These are phyloP conservation scores for Termitomyces heimii DNA, from an alignment of 768 basidiomycete genomes.

Conservation along the genomic window DNA sequence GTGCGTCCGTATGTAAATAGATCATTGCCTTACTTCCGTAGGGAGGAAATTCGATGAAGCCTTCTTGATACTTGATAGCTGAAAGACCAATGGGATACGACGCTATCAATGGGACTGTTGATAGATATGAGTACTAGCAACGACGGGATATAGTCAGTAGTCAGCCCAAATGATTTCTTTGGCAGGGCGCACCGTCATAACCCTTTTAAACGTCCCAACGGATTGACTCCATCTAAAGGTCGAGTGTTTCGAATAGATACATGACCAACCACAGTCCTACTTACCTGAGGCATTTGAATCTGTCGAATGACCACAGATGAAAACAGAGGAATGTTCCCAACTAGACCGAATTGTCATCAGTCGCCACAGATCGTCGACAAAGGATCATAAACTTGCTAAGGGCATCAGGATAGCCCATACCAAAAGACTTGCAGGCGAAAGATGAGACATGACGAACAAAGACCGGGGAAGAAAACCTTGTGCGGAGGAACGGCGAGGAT, in stretches of 20 bases:
- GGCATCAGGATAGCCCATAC: conserved; percentile 54
- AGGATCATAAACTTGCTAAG: conserved; percentile 33
- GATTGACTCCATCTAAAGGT: conserved; percentile 57
- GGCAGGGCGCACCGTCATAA: conserved; percentile 27
- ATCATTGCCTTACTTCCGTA: conserved; percentile 38
- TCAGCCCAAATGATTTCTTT: not conserved
- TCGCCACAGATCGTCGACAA: not conserved
- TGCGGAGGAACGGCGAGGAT: conserved; percentile 3
- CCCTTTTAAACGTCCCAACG: conserved; percentile 72
- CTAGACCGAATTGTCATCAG: conserved; percentile 23
- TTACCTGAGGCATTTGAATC: conserved; percentile 67
- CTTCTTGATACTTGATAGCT: conserved; percentile 69
- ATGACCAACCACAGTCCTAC: conserved; percentile 10
- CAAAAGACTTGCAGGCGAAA: conserved; percentile 48
- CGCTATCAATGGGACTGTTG: conserved; percentile 54
- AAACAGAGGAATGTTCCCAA: conserved; percentile 57
- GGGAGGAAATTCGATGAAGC: conserved; percentile 41
- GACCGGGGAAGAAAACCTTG: conserved; percentile 4
- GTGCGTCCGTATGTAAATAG: not conserved
- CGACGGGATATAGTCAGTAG: not conserved
- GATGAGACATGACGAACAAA: not conserved
- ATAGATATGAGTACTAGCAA: conserved; percentile 66
- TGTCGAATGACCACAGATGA: conserved; percentile 78
- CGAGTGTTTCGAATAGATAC: not conserved
- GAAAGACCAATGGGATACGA: conserved; percentile 57